These are phyloP conservation scores for Hypoxylon rubiginosum DNA, from an alignment of 2,329 filamentous ascomycete genomes.

Conservation along the genomic window DNA sequence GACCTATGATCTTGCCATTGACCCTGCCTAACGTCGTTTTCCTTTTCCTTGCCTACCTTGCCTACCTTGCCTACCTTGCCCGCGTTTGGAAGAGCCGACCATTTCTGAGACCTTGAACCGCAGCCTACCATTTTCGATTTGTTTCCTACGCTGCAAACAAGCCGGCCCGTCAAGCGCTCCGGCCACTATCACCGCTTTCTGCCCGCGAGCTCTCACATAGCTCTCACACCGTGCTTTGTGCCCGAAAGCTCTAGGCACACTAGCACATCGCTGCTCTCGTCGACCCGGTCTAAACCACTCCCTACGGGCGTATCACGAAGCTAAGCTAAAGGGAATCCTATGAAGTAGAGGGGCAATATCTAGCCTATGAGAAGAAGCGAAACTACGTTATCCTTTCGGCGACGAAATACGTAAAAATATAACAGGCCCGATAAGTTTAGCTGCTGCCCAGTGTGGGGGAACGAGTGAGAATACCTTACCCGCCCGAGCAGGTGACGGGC, in stretches of 20 bases:
- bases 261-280: conserved; percentile 25
- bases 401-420: conserved; percentile 24
- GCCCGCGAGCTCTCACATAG: conserved; percentile 7
- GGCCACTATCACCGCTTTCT: conserved; percentile 31
- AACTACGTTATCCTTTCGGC: conserved; percentile 1
- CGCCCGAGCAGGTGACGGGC: conserved; percentile 41
- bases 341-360: conserved; percentile 23
- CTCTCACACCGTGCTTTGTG: no score
- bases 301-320: conserved; percentile 13
- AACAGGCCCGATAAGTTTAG: conserved; percentile 36
- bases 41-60: conserved; percentile 8
- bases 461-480: conserved; percentile 35
- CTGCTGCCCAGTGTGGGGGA: conserved; percentile 39
- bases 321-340: conserved; percentile 10
- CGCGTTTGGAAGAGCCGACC: conserved; percentile 38
- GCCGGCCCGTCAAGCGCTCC: conserved; percentile 36
- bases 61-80: no score
- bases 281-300: conserved; percentile 27
- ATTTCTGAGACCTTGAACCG: conserved; percentile 36
- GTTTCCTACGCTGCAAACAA: conserved; percentile 42
- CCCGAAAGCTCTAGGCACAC: not conserved
- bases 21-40: not conserved
- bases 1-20: not conserved
- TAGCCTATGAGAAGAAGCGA: conserved; percentile 2
- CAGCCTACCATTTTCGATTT: conserved; percentile 44